Percentiles rank a stretch among this genome's conserved stretches.
These are phyloP conservation scores for Blastocystis sp. DNA, from an alignment of 352 stramenopile genomes.

Conservation along the genomic window DNA sequence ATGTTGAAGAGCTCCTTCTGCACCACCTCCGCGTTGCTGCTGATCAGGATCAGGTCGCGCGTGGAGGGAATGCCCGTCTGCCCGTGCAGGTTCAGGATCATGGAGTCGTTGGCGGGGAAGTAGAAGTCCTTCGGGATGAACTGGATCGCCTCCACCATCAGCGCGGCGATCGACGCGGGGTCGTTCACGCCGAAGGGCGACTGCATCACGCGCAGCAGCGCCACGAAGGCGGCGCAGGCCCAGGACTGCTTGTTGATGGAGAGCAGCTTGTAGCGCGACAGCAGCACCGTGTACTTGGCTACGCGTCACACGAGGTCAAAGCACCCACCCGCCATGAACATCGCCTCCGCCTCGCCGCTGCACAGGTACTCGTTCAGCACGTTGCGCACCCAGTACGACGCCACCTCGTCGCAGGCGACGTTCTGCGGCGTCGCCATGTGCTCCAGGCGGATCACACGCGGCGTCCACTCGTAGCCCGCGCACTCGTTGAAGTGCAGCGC, in stretches of 20 bases:
- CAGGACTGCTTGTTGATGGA: slow-evolving; percentile 58
- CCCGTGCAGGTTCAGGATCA: slow-evolving; percentile 59
- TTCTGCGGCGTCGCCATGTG: slow-evolving; percentile 64
- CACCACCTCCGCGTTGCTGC: not conserved
- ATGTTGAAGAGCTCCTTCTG: slow-evolving; percentile 68
- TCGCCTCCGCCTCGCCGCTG: slow-evolving; percentile 27
- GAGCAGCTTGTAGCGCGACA: slow-evolving; percentile 63
- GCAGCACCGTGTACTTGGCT: slow-evolving; percentile 71
- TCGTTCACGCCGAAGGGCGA: slow-evolving; percentile 43
- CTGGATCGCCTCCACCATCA: slow-evolving; percentile 63
- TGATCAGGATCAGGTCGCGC: slow-evolving; percentile 64
- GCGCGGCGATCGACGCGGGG: slow-evolving; percentile 13
- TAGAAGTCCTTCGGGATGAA: slow-evolving; percentile 66
- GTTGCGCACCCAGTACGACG: slow-evolving; percentile 55
- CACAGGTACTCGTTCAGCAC: slow-evolving; percentile 34
- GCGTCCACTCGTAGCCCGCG: slow-evolving; percentile 68
- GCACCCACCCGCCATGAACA: slow-evolving; percentile 57
- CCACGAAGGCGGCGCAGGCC: slow-evolving; percentile 57
- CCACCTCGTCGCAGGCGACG: slow-evolving; percentile 63
- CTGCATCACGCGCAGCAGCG: slow-evolving; percentile 69
- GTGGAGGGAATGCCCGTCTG: slow-evolving; percentile 50
- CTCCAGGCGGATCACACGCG: slow-evolving; percentile 71
- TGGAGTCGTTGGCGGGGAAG: slow-evolving; percentile 55
- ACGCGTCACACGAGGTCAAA: not conserved
- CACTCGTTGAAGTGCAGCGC: slow-evolving; percentile 70